These are phyloP conservation scores for Colletotrichum salicis DNA, from an alignment of 2,329 filamentous ascomycete species.

Conservation along the genomic window DNA sequence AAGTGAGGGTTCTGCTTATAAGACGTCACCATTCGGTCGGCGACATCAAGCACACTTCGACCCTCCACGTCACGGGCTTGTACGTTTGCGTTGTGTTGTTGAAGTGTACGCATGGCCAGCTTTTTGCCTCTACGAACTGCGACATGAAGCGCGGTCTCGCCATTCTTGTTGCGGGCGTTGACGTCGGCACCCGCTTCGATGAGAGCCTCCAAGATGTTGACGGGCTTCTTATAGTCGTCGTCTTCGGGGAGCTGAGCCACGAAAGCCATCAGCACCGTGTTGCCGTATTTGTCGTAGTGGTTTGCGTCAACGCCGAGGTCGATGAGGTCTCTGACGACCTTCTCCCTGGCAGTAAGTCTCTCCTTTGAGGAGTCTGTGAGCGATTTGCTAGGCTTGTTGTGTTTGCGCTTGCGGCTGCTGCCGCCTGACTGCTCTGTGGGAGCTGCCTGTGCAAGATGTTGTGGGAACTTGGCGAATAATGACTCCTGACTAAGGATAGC, in stretches of 20 bases:
- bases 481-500: constrained; percentile 57
- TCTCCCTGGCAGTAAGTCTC: constrained; percentile 42
- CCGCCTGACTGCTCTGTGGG: constrained; percentile 36
- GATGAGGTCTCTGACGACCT: constrained; percentile 46
- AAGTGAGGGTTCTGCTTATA: constrained; percentile 48
- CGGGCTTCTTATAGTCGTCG: constrained; percentile 59
- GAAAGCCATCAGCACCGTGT: constrained; percentile 67
- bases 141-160: constrained; percentile 66
- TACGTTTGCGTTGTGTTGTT: constrained; percentile 59
- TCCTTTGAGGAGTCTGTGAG: constrained; percentile 47
- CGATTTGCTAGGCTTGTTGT: constrained; percentile 48
- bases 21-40: constrained; percentile 52
- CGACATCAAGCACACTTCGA: constrained; percentile 56
- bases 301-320: constrained; percentile 57
- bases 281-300: constrained; percentile 62
- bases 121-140: constrained; percentile 65
- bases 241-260: constrained; percentile 60
- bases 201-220: constrained; percentile 56
- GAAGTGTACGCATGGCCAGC: constrained; percentile 59
- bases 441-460: constrained; percentile 41
- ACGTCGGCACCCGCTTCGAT: constrained; percentile 55
- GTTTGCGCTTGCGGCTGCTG: constrained; percentile 49
- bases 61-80: constrained; percentile 57
- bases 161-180: constrained; percentile 62
- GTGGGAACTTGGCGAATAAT: constrained; percentile 48